phyloP scores from a whole-genome alignment of 2,329 filamentous ascomycete species.

The Penicillium sp. region DNA sequence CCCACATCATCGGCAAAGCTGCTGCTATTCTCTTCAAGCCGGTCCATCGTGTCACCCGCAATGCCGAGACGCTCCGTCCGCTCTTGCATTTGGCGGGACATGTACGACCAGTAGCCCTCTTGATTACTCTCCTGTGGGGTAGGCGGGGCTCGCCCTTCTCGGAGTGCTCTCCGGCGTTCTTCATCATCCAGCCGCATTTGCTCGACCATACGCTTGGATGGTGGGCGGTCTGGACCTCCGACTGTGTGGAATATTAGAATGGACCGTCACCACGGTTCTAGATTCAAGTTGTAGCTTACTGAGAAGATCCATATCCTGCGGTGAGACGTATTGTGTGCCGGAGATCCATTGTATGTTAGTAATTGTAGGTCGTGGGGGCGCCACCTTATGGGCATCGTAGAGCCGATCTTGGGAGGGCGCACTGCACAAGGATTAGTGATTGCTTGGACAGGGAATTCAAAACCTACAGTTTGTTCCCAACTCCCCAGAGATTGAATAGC shows the following conservation, averaged over 20 bases:
- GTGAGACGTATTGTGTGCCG: conserved; percentile 84
- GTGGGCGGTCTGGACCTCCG: conserved; percentile 78
- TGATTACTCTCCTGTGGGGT: conserved; percentile 45
- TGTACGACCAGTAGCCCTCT: conserved; percentile 66
- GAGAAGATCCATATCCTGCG: conserved; percentile 78
- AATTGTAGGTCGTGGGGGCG: conserved; percentile 82
- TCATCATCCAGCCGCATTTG: conserved; percentile 71
- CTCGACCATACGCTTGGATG: conserved; percentile 79
- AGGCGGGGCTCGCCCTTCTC: conserved; percentile 36
- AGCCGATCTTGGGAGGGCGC: conserved; percentile 61
- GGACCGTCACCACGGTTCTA: neutral
- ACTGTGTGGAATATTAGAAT: conserved; percentile 41
- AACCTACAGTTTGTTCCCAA: conserved; percentile 59
- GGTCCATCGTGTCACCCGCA: conserved; percentile 78
- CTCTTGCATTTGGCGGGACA: conserved; percentile 82
- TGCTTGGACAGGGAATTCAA: neutral
- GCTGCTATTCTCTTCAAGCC: conserved; percentile 69
- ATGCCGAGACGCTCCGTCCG: conserved; percentile 79
- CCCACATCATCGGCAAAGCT: conserved; percentile 82
- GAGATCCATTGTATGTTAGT: conserved; percentile 95
- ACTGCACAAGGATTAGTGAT: conserved; percentile 29
- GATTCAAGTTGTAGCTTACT: conserved; percentile 41
- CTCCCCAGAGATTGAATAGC: conserved; percentile 78
- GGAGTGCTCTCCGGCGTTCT: conserved; percentile 40
- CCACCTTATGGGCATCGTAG: conserved; percentile 66